Evolutionary conservation across 179 eudicot genomes (phyloP), one percentile per base, ranked within the genome.

Genomic region (Carnegiea gigantea): DNA sequence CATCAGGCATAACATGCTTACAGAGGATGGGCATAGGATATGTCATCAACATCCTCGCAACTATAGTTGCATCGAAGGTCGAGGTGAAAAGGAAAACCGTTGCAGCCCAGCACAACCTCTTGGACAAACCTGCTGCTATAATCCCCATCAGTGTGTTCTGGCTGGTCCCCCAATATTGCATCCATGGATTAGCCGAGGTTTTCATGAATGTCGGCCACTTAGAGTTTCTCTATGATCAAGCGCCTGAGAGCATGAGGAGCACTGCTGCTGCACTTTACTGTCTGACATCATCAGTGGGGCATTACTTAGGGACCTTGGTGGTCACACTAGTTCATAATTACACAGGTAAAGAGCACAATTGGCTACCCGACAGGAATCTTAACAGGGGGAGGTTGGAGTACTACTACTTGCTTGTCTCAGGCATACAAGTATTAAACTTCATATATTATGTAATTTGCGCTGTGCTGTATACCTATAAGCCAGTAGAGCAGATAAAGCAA

Each of bases 1-100:
- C 86, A 13, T 9, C 86, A 3, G 90, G 90, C n/a, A 80, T 88
- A 87, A 85, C 89, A 1, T 88, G 84, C 82, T 76, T 88, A 18
- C 91, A 88, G 64, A 81, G 89, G 77, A 88, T 88, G 88, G 91
- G 91, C 10, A 83, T 88, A 17, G 91, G 91, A 15, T 79, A 85
- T 17, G 72, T 30, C 26, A 76, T 88, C 9, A 83, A 87, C 85
- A 88, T 85, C 36, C 57, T 88, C 5, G 86, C 86, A 43, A 86
- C 88, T 2, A 21, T 83, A 10, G 77, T 78, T 12, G 79, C 87
- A n/a, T 80, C 86, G 20, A 60, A 81, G 11, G 85, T 88, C 21
- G 91, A 88, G 78, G 80, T 81, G 15, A 88, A 88, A 83, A 68
- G 91, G 62, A 88, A 86, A 51, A 33, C 73, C 1, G 89, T 86